Percentiles rank a stretch among this genome's conserved stretches.
Evolutionary conservation across 1,284 basidiomycete genomes (phyloP).

Genomic region (Melampsora larici-populina): DNA sequence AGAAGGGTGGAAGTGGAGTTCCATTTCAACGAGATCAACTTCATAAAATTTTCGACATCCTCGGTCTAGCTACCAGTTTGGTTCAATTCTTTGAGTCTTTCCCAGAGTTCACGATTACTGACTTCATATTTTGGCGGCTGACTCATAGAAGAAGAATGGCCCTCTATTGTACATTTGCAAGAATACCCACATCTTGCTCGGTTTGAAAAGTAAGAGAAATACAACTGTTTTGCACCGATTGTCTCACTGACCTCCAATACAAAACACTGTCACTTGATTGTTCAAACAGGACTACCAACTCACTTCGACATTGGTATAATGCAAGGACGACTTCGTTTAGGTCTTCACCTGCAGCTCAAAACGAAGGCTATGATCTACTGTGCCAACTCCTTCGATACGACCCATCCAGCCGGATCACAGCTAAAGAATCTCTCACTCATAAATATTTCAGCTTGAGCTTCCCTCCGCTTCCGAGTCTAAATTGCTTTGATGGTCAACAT

Average conservation of each 20-base stretch:
- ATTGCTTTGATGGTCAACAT: slow-evolving; percentile 3
- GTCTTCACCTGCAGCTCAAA: slow-evolving; percentile 5
- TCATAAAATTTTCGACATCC: slow-evolving; percentile 86
- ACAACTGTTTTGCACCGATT: background rate
- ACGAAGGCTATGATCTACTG: slow-evolving; percentile 65
- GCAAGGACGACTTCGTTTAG: background rate
- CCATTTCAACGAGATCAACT: slow-evolving; percentile 94
- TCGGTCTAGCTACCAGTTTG: slow-evolving; percentile 82
- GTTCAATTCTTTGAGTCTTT: background rate
- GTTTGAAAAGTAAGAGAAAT: slow-evolving; percentile 63
- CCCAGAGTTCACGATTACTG: background rate
- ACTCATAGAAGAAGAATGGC: slow-evolving; percentile 73
- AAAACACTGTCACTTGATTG: background rate
- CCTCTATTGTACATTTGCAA: slow-evolving; percentile 76
- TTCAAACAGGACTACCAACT: slow-evolving; percentile 26
- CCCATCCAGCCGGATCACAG: slow-evolving; percentile 93
- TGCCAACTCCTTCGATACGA: slow-evolving; percentile 91
- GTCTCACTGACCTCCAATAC: background rate
- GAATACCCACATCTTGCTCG: slow-evolving; percentile 79
- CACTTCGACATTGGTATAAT: slow-evolving; percentile 39
- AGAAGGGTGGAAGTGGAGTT: slow-evolving; percentile 58
- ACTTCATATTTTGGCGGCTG: background rate
- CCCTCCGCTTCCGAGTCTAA: background rate
- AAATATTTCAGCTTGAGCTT: slow-evolving; percentile 67
- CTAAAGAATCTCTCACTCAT: slow-evolving; percentile 89